phyloP scores from a whole-genome alignment of 805 yeast genomes.

The Kodamaea sagamina region DNA sequence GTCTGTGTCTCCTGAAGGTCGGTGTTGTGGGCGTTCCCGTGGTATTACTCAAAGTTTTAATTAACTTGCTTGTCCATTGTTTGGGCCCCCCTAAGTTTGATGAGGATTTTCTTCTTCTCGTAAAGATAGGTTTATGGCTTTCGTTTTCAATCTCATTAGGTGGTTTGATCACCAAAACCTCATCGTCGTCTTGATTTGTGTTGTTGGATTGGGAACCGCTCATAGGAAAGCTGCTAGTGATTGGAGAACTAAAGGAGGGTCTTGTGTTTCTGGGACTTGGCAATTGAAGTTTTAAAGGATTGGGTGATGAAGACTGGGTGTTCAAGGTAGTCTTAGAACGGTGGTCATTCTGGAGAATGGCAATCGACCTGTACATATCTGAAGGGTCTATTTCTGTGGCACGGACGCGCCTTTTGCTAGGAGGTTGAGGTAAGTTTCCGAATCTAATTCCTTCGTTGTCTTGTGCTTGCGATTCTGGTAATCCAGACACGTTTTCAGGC shows the following conservation, averaged over 20 bases:
- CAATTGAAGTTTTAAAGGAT: background rate
- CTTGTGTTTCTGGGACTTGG: constrained; percentile 4
- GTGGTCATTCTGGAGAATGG: constrained; percentile 66
- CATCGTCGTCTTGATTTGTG: constrained; percentile 55
- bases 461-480: background rate
- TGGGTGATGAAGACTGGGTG: background rate
- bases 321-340: constrained; percentile 7
- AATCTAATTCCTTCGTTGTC: constrained; percentile 50
- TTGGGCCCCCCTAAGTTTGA: constrained; percentile 19
- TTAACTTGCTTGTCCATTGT: constrained; percentile 26
- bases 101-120: constrained; percentile 22
- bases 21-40: constrained; percentile 8
- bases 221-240: background rate
- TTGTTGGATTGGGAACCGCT: background rate
- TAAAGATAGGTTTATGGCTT: constrained; percentile 37
- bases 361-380: constrained; percentile 81
- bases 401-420: constrained; percentile 31
- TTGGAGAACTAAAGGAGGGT: constrained; percentile 13
- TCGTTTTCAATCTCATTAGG: constrained; percentile 68
- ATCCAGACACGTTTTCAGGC: constrained; percentile 12
- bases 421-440: constrained; percentile 60
- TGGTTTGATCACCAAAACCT: constrained; percentile 73
- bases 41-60: constrained; percentile 26
- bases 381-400: constrained; percentile 61
- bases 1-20: background rate